Base-by-base conservation (phyloP, 805 yeast species). In the Hanseniaspora hatyaiensis region DNA sequence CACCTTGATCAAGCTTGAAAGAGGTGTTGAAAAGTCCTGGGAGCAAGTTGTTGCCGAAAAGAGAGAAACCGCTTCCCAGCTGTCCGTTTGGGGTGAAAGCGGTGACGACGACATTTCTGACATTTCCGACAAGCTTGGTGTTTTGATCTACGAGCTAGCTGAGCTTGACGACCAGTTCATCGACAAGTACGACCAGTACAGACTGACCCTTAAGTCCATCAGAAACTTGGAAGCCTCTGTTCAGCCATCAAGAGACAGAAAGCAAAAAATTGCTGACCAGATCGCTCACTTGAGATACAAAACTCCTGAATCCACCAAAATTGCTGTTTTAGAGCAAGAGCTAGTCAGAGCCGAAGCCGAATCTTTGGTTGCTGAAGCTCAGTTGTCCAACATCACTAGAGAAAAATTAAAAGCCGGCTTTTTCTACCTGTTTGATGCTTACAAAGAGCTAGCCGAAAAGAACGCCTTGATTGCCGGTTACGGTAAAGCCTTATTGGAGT, bases 271-370 rank as follows among this genome's bases (percentile, higher is more conserved):
- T 59, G 81, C 89, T 53, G 92, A 83, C 63, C 80, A 82, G 67
- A 82, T 83, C 61, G 92, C 89, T 52, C 76, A 77, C 66, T 70
- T 82, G 66, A 81, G 83, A 67, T 82, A 82, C 72, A 82, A 82
- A 69, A 87, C 81, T 66, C 89, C 94, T 49, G 80, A 79, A 66
- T 78, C 87, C 34, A 86, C 73, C 55, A 82, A 81, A 71, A 79
- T 84, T 54, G 74, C 77, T 48, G 78, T 83, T 50, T 71, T 85
- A 62, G 94, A 85, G 70, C 94, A 85, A 65, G 94, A 84, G 66
- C 72, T 84, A 62, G 94, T 85, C 51, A 75, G 95, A 67, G 92
- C 92, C 32, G 94, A 85, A 68, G 94, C 94, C 48, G 94, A 85
- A 68, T 80, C 87, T 45, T 71, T 84, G 54, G 94, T 85, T 57